Percentiles rank a stretch among this genome's conserved stretches.
These are phyloP conservation scores for Rhodotorula paludigena DNA, from an alignment of 768 basidiomycete genomes.

Conservation along the genomic window DNA sequence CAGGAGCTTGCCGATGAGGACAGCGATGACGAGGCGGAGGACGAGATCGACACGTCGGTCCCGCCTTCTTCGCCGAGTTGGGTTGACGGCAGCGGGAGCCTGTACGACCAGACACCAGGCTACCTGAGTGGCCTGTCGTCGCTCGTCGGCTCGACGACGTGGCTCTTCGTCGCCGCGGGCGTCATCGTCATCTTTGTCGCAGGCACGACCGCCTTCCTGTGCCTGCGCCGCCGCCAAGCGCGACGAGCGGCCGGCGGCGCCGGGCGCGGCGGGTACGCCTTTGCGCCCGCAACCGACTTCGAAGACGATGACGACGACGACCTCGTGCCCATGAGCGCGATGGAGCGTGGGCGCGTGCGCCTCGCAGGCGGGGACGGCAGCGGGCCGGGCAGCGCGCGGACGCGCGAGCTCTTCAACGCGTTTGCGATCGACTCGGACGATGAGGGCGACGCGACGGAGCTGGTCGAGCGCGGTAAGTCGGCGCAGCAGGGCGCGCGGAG, in stretches of 20 bases:
- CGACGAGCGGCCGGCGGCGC: background rate
- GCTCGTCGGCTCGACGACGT: conserved; percentile 69
- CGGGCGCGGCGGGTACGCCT: conserved; percentile 33
- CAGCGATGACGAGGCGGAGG: conserved; percentile 38
- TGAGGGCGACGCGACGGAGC: conserved; percentile 9
- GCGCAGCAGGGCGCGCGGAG: background rate
- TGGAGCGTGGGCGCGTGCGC: conserved; percentile 51
- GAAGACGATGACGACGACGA: conserved; percentile 56
- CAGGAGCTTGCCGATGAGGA: conserved; percentile 23
- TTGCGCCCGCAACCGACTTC: conserved; percentile 49
- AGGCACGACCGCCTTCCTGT: conserved; percentile 70
- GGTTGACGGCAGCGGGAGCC: background rate
- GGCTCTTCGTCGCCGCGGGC: conserved; percentile 86
- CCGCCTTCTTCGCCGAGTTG: conserved; percentile 40
- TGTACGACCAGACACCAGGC: conserved; percentile 42
- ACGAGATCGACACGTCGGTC: conserved; percentile 5
- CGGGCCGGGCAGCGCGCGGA: too few species aligned
- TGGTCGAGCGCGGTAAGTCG: background rate
- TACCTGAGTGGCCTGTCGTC: conserved; percentile 76
- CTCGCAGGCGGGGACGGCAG: conserved; percentile 5
- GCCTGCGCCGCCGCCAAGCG: conserved; percentile 55
- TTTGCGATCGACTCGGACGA: conserved; percentile 52
- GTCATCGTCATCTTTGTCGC: conserved; percentile 70
- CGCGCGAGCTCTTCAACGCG: conserved; percentile 91
- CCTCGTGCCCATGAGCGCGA: conserved; percentile 64